phyloP scores from a whole-genome alignment of 2,329 filamentous ascomycete genomes.

The Colletotrichum orchidophilum region DNA sequence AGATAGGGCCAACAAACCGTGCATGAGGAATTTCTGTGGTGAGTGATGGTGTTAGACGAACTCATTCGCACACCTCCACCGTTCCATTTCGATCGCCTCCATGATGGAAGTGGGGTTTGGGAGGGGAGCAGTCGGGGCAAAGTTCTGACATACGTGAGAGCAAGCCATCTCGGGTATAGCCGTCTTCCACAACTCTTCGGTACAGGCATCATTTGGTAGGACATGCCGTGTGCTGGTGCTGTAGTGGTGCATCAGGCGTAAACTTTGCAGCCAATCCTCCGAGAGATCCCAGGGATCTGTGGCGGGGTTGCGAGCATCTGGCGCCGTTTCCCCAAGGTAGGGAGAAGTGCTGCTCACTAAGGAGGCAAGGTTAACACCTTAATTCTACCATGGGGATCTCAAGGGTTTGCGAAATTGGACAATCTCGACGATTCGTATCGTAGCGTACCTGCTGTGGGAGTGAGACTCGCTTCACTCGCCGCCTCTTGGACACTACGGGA shows the following conservation, averaged over 20 bases:
- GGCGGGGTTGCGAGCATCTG: background rate
- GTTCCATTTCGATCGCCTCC: slow-evolving; percentile 33
- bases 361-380: background rate
- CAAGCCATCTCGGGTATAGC: slow-evolving; percentile 27
- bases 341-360: slow-evolving; percentile 15
- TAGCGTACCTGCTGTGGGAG: slow-evolving; percentile 22
- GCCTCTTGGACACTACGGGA: background rate
- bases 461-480: slow-evolving; percentile 15
- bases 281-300: slow-evolving; percentile 34
- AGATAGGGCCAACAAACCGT: slow-evolving; percentile 44
- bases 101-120: slow-evolving; percentile 29
- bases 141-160: slow-evolving; percentile 16
- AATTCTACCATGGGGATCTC: background rate
- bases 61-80: background rate
- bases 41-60: background rate
- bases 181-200: slow-evolving; percentile 32
- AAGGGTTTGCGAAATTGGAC: background rate
- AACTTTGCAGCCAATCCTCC: slow-evolving; percentile 44
- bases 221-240: slow-evolving; percentile 41
- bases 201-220: slow-evolving; percentile 37
- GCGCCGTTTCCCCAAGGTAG: background rate
- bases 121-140: background rate
- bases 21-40: slow-evolving; percentile 41
- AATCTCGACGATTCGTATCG: background rate
- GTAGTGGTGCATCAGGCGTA: slow-evolving; percentile 49